phyloP scores from a whole-genome alignment of 2,329 filamentous ascomycete genomes.

The Cladosporium colombiae region DNA sequence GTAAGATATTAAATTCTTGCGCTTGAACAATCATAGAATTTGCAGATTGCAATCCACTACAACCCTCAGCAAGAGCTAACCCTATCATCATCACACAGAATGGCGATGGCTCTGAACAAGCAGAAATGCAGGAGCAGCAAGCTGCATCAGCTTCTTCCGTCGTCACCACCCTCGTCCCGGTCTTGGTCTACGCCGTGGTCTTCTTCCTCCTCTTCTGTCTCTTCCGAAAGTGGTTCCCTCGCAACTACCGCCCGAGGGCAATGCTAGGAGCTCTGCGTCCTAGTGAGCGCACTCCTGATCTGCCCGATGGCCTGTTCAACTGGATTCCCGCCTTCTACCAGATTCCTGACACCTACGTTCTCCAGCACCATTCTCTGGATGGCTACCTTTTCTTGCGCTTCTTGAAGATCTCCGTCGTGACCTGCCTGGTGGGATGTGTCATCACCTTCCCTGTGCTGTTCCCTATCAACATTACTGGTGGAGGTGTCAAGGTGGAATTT shows the following conservation, averaged over 20 bases:
- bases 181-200: conserved; percentile 37
- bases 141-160: conserved; percentile 36
- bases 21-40: neutral
- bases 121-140: conserved; percentile 21
- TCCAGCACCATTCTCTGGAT: conserved; percentile 90
- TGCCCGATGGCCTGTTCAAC: conserved; percentile 37
- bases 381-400: conserved; percentile 90
- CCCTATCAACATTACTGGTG: conserved; percentile 86
- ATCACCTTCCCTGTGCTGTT: conserved; percentile 88
- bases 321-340: conserved; percentile 53
- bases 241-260: conserved; percentile 48
- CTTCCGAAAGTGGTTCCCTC: conserved; percentile 45
- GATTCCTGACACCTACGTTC: conserved; percentile 71
- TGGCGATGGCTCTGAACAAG: conserved; percentile 16
- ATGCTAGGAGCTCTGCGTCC: conserved; percentile 46
- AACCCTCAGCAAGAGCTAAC: neutral
- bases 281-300: conserved; percentile 44
- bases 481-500: conserved; percentile 64
- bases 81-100: neutral
- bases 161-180: conserved; percentile 40
- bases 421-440: conserved; percentile 78
- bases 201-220: conserved; percentile 43
- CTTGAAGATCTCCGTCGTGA: conserved; percentile 73
- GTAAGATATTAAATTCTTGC: neutral
- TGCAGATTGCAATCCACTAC: too few relatives aligned